Evolutionary conservation across 345 rosid genomes (phyloP), one percentile per base, ranked within the genome.

Genomic region (Eucalyptus pumila): DNA sequence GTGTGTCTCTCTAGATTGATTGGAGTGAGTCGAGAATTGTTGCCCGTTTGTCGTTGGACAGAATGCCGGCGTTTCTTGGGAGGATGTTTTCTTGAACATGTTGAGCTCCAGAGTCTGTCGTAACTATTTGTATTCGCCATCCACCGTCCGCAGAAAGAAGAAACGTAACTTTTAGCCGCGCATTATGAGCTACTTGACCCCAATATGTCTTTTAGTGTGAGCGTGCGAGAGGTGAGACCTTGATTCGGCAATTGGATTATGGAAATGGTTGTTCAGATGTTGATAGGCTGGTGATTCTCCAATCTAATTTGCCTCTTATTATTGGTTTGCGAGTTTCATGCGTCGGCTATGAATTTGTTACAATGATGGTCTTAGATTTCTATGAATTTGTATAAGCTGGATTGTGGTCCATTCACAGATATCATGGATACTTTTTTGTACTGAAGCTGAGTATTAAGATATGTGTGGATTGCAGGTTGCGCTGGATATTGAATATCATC

Each of bases 401-500:
- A 76, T 76, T 0, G 14, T 21, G 3, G 45, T 76, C 30, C 85
- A 40, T 76, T 76, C 30, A 76, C 44, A 40, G 47, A 44, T 21
- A 76, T 37, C 85, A 11, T 76, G 47, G 85, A 76, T 76, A 40
- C 1, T 76, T 40, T 26, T 76, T 76, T 44, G 15, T 40, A 76
- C 27, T 7, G 47, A 76, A 37, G 85, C 47, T 6, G 14, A 76
- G 30, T 52, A 8, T 54, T 86, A 58, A 11, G 9, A 69, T 50
- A 52, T 56, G 21, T 56, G 24, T 26, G 89, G 49, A 23, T 34
- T 92, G 92, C 92, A 96, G 99, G 99, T 97, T 91, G 99, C 99
- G n/a, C 92, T 98, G 93, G 99, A 97, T 93, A 96, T 98, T 19
- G 99, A 97, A 49, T 98, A 97, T 92, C 99, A 98, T 88, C 97